Evolutionary conservation across 768 basidiomycete genomes (phyloP).

Genomic region (Arthromyces matolae): DNA sequence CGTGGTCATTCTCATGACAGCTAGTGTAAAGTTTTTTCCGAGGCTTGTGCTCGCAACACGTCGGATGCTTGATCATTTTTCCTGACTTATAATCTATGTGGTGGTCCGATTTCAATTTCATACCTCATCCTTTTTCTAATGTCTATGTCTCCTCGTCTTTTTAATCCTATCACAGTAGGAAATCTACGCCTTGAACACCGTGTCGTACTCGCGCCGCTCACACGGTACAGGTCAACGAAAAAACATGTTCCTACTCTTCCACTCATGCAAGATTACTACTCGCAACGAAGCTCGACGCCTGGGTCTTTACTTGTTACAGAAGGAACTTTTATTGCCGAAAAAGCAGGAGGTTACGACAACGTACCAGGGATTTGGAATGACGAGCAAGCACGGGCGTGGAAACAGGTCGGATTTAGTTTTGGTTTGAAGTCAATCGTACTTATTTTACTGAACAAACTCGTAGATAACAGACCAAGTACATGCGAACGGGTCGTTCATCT

Average conservation of each 20-base stretch:
- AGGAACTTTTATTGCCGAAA: constrained; percentile 40
- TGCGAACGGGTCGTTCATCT: constrained; percentile 40
- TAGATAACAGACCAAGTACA: constrained; percentile 59
- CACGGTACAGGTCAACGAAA: constrained; percentile 14
- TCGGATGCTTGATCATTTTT: too few species aligned
- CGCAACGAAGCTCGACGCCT: constrained; percentile 30
- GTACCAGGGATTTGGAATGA: constrained; percentile 65
- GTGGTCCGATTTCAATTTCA: too few species aligned
- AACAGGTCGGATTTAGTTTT: constrained; percentile 32
- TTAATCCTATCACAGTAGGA: constrained; percentile 39
- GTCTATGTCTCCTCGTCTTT: constrained; percentile 24
- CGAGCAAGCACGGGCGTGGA: constrained; percentile 59
- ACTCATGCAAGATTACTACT: constrained; percentile 32
- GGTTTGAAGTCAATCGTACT: background rate
- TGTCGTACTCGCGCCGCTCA: constrained; percentile 37
- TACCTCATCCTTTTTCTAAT: too few species aligned
- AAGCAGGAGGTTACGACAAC: constrained; percentile 45
- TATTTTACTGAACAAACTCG: background rate
- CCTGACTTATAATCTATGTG: too few species aligned
- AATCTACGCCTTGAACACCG: constrained; percentile 36
- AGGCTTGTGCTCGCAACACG: too few species aligned
- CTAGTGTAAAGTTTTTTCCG: too few species aligned
- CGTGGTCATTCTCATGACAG: too few species aligned
- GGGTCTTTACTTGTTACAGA: constrained; percentile 46
- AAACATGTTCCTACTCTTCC: constrained; percentile 25